Base-by-base conservation (phyloP, 169 alveolate genomes). In the Plasmodium vinckei region DNA sequence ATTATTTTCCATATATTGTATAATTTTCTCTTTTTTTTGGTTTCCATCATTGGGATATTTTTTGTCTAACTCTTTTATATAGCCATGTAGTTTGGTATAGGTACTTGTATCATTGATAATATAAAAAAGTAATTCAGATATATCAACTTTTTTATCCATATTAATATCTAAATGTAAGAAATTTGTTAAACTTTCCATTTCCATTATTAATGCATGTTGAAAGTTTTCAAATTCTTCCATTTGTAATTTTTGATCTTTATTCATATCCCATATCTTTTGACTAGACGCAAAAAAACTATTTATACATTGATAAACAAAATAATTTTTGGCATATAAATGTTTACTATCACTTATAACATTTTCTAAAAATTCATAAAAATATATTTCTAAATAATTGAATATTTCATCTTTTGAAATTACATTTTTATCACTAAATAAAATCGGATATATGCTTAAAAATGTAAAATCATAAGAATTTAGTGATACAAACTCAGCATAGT, bases 401-500 rank as follows among this genome's bases (percentile, higher is more conserved):
- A 75, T 63, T 5, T 42, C 23, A n/a, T 27, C 13, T 54, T 54
- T 67, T 51, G 59, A 5, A 0, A 13, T 15, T 12, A 4, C 21
- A 51, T 51, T 51, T 6, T 12, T 51, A 51, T 51, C 59, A 51
- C 7, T 51, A 75, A 75, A 75, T 47, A 75, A 10, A 23, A 75
- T 63, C 6, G 61, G 75, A 21, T 63, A 49, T 33, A 75, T 39
- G 39, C 64, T 75, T 3, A 75, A 19, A 44, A 46, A 75, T 49
- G 47, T 63, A 54, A 61, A 75, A 54, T 75, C 88, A 56, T 75
- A 75, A 0, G 88, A 75, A 75, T 75, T 75, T 60, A 75, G 47
- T 15, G 71, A 57, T 19, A 75, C n/a, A 67, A 75, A 75, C 17
- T 75, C 88, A 4, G 63, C 56, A 54, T 75, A 75, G 56, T 63